phyloP scores from a whole-genome alignment of 805 yeast species.

The Pichia gijzeniarum region DNA sequence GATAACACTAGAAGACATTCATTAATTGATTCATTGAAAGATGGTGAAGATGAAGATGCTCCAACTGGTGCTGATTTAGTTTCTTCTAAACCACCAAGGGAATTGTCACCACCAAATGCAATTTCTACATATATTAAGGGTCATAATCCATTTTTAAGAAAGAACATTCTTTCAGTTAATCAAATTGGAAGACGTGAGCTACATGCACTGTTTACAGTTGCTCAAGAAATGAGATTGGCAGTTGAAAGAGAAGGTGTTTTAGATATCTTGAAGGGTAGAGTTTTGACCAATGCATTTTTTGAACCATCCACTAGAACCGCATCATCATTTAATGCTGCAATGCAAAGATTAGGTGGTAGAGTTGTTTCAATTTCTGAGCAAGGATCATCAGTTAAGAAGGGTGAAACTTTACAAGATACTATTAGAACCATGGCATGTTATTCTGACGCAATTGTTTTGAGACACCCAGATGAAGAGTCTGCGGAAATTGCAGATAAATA shows the following conservation, averaged over 20 bases:
- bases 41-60: slow-evolving; percentile 33
- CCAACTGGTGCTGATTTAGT: slow-evolving; percentile 63
- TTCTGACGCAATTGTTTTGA: slow-evolving; percentile 92
- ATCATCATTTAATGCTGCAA: slow-evolving; percentile 96
- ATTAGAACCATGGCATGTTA: slow-evolving; percentile 91
- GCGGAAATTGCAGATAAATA: slow-evolving; percentile 93
- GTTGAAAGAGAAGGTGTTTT: slow-evolving; percentile 95
- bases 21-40: slow-evolving; percentile 25
- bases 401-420: slow-evolving; percentile 96
- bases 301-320: slow-evolving; percentile 98
- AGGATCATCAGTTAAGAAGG: slow-evolving; percentile 94
- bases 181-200: slow-evolving; percentile 83
- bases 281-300: slow-evolving; percentile 90
- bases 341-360: slow-evolving; percentile 99
- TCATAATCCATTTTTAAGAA: slow-evolving; percentile 86
- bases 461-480: slow-evolving; percentile 91
- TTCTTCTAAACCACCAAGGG: slow-evolving; percentile 66
- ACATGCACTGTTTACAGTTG: slow-evolving; percentile 90
- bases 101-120: slow-evolving; percentile 72
- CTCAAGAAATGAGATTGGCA: slow-evolving; percentile 95
- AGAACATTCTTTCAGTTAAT: slow-evolving; percentile 80
- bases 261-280: slow-evolving; percentile 83
- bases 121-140: slow-evolving; percentile 68
- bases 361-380: slow-evolving; percentile 81
- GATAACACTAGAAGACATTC: slow-evolving; percentile 34